Conservation (phyloP, 306 rosid genomes). For the Rosa multiflora region DNA sequence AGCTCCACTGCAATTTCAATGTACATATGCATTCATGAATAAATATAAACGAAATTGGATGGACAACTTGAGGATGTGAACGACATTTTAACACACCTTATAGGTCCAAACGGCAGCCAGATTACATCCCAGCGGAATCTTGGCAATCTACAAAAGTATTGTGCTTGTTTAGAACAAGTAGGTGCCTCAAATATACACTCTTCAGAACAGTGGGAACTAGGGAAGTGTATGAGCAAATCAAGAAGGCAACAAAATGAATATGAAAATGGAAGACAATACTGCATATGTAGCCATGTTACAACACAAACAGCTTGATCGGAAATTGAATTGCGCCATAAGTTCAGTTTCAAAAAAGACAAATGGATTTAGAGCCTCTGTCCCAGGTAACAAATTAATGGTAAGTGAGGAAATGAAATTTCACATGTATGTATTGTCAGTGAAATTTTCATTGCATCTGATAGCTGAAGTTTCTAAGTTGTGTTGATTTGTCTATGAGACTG, state of each 20-base stretch:
- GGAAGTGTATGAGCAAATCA: slow-evolving; percentile 7
- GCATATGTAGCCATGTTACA: background rate
- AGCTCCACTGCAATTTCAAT: slow-evolving; percentile 61
- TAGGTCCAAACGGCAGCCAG: slow-evolving; percentile 93
- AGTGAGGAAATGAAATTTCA: background rate
- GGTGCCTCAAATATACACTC: background rate
- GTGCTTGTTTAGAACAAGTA: background rate
- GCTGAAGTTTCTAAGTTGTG: background rate
- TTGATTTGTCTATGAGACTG: background rate
- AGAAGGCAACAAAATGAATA: slow-evolving; percentile 13
- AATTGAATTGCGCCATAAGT: background rate
- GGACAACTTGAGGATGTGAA: slow-evolving; percentile 17
- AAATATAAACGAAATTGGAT: slow-evolving; percentile 1
- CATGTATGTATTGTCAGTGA: background rate
- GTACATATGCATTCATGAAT: background rate
- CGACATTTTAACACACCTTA: slow-evolving; percentile 42
- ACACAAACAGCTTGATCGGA: background rate
- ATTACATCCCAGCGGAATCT: slow-evolving; percentile 84
- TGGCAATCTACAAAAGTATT: slow-evolving; percentile 51
- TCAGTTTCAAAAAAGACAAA: background rate
- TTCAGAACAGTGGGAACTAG: background rate
- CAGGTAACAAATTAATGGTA: background rate
- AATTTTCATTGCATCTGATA: background rate
- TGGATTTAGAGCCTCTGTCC: background rate
- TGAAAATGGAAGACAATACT: background rate